A percentile compares a stretch with the other conserved stretches of the same genome.
These are phyloP conservation scores for Tolypocladium ovalisporum DNA, from an alignment of 2,329 filamentous ascomycete genomes.

Conservation along the genomic window DNA sequence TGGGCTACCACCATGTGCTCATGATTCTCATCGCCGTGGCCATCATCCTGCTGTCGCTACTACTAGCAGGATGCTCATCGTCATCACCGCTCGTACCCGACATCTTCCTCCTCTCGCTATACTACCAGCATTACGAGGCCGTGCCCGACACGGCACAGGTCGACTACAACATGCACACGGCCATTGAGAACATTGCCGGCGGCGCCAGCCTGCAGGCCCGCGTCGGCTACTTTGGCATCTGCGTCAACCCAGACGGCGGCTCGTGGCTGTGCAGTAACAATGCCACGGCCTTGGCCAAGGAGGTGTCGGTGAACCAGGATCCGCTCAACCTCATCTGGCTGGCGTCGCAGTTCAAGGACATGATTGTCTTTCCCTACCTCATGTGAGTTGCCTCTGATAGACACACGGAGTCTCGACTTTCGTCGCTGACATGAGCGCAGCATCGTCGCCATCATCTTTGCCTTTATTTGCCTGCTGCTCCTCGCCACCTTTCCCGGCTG, in stretches of 20 bases:
- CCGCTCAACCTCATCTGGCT: slow-evolving; percentile 96
- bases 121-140: slow-evolving; percentile 82
- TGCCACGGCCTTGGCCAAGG: slow-evolving; percentile 81
- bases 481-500: slow-evolving; percentile 95
- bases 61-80: slow-evolving; percentile 92
- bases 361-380: slow-evolving; percentile 94
- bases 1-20: slow-evolving; percentile 74
- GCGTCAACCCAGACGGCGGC: slow-evolving; percentile 82
- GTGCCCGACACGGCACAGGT: slow-evolving; percentile 78
- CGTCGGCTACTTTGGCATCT: slow-evolving; percentile 97
- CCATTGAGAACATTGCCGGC: slow-evolving; percentile 84
- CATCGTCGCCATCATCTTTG: slow-evolving; percentile 95
- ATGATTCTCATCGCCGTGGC: slow-evolving; percentile 94
- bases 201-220: slow-evolving; percentile 75
- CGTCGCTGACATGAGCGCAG: slow-evolving; percentile 27
- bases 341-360: slow-evolving; percentile 93
- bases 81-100: slow-evolving; percentile 89
- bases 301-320: slow-evolving; percentile 84
- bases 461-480: slow-evolving; percentile 89
- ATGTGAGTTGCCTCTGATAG: slow-evolving; percentile 52
- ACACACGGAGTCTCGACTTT: too few relatives aligned
- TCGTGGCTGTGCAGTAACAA: slow-evolving; percentile 96
- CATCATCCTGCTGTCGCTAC: slow-evolving; percentile 86
- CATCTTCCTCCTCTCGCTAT: slow-evolving; percentile 97
- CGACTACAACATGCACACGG: slow-evolving; percentile 74